Evolutionary conservation across 108 stramenopile genomes (phyloP), one percentile per base, ranked within the genome.

Genomic region (Hondaea fermentalgiana): DNA sequence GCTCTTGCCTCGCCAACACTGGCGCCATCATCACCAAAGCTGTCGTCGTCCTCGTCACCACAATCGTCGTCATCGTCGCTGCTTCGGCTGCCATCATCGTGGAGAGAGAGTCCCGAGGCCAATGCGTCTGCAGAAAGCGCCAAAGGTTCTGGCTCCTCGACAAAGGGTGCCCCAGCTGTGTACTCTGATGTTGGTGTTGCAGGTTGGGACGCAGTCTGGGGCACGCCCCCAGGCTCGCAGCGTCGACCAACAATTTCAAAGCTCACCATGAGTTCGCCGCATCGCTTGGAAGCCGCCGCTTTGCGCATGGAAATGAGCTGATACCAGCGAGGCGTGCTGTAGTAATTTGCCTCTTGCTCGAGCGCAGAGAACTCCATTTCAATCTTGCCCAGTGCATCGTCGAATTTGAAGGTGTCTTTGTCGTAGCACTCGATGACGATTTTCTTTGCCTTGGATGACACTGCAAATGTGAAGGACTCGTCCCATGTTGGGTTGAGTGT

Each of bases 361-460:
- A 83, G 49, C 51, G 76, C 49, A 2, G 25, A 21, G 45, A 83
- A 6, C 25, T 53, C 45, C 76, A 83, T 53, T 12, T 83, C 76
- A 6, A 53, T 53, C 51, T 83, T 83, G 23, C 76, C 76, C 19
- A 83, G 76, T 23, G 76, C 43, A 45, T 83, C 76, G 28, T 83
- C 76, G 49, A 83, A 83, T 23, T 83, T 83, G 51, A 83, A 83
- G 28, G 45, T 83, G 51, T 83, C 76, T 45, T 53, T 83, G 51
- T 83, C 76, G 25, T 53, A 83, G 76, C 76, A 83, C 28, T 83
- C 76, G 3, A 83, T 23, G 76, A 28, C 49, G 76, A 83, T 47
- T 12, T 12, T 83, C 49, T 47, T 83, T 43, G 45, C 51, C 45
- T 53, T 83, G 23, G n/a, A 8, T 1, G 76, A 83, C 10, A 83